A percentile compares a stretch with the other conserved stretches of the same genome.
phyloP scores from a whole-genome alignment of 225 moss, liverwort and hornwort genomes.

The Bryum argenteum region DNA sequence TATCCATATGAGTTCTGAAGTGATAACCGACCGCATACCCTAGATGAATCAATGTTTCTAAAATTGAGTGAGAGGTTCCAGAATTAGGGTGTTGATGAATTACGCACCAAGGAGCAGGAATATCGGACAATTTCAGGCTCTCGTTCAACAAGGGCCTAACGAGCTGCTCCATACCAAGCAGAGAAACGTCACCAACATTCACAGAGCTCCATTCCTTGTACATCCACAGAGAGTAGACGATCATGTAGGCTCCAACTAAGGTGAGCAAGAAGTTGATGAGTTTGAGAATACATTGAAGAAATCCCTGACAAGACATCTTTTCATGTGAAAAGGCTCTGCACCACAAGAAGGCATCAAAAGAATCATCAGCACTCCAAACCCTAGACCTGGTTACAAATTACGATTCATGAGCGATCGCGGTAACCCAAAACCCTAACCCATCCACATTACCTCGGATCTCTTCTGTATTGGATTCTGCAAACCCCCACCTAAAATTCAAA shows the following conservation, averaged over 20 bases:
- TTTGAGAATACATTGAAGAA: conserved; percentile 83
- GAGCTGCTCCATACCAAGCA: conserved; percentile 37
- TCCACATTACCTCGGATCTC: too few relatives aligned
- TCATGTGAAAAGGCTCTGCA: neutral
- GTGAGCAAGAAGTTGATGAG: conserved; percentile 83
- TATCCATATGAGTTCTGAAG: too few relatives aligned
- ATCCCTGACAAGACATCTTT: conserved; percentile 91
- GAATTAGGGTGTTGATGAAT: neutral
- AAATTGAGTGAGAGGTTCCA: too few relatives aligned
- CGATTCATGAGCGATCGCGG: too few relatives aligned
- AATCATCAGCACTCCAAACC: conserved; percentile 5
- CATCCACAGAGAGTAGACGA: conserved; percentile 94
- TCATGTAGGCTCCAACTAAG: conserved; percentile 76
- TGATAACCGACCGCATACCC: too few relatives aligned
- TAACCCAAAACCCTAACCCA: too few relatives aligned
- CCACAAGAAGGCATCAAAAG: too few relatives aligned
- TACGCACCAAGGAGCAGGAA: conserved; percentile 90
- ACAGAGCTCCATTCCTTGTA: conserved; percentile 74
- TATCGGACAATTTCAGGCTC: conserved; percentile 36
- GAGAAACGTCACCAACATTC: conserved; percentile 26
- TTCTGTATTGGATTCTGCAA: too few relatives aligned
- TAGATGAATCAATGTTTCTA: too few relatives aligned
- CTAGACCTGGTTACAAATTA: conserved; percentile 4
- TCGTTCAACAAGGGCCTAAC: conserved; percentile 54
- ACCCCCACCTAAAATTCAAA: too few relatives aligned